phyloP scores from a whole-genome alignment of 225 moss, liverwort and hornwort species.

The Pseudoscleropodium purum region DNA sequence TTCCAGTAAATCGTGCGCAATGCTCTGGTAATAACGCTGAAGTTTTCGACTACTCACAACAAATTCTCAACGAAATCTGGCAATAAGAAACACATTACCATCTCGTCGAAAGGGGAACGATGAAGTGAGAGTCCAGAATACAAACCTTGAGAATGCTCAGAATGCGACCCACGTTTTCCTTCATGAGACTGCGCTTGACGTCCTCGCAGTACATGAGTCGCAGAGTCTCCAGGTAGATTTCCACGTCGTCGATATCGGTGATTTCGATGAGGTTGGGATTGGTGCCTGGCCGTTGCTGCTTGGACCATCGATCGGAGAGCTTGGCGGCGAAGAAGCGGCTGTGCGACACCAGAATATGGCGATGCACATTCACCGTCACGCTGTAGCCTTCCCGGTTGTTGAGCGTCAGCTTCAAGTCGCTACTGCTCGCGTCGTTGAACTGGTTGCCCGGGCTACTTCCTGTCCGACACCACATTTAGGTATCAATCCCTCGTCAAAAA shows the following conservation, averaged over 20 bases:
- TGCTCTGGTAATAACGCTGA: no score
- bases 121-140: not conserved
- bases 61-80: not conserved
- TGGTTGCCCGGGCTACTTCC: slow-evolving; percentile 72
- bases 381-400: slow-evolving; percentile 75
- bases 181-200: slow-evolving; percentile 70
- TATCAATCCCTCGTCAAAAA: not conserved
- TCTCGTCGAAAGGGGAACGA: not conserved
- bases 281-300: slow-evolving; percentile 43
- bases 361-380: slow-evolving; percentile 70
- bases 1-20: not conserved
- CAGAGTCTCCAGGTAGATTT: slow-evolving; percentile 70
- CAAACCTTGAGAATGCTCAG: slow-evolving; percentile 70
- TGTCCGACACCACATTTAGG: not conserved
- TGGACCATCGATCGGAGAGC: slow-evolving; percentile 73
- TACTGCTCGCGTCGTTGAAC: slow-evolving; percentile 64
- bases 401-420: slow-evolving; percentile 68
- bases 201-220: slow-evolving; percentile 84
- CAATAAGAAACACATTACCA: no score
- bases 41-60: no score
- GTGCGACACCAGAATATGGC: slow-evolving; percentile 68
- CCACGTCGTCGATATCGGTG: slow-evolving; percentile 76
- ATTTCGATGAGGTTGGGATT: slow-evolving; percentile 64
- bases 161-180: slow-evolving; percentile 64
- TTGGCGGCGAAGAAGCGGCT: slow-evolving; percentile 77